Conservation (phyloP, 2,329 filamentous ascomycete species). For the Geoglossum cookeanum region DNA sequence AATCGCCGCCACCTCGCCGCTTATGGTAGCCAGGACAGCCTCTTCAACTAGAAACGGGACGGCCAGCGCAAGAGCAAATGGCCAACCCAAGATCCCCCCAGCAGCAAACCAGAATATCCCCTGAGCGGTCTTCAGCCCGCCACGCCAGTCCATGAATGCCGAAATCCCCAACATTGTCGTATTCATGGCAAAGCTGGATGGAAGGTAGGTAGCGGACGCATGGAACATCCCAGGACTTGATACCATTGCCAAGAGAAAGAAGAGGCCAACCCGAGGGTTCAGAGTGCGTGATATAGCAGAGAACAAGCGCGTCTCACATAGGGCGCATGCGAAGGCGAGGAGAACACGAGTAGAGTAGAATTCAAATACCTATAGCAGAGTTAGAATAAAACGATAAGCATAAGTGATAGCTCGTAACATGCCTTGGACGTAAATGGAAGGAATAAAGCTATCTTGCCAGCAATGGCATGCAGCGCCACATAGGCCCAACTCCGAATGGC, state of each 20-base stretch:
- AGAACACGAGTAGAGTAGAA: conserved; percentile 74
- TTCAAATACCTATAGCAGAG: conserved; percentile 26
- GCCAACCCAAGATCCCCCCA: conserved; percentile 79
- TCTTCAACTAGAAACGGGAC: conserved; percentile 71
- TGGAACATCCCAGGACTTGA: conserved; percentile 88
- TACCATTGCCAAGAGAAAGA: conserved; percentile 61
- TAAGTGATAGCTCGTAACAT: conserved; percentile 5
- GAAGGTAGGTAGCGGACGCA: conserved; percentile 68
- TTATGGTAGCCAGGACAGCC: conserved; percentile 31
- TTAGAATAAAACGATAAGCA: conserved; percentile 6
- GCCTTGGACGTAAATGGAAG: conserved; percentile 26
- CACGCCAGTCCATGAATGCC: conserved; percentile 78
- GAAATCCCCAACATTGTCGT: conserved; percentile 69
- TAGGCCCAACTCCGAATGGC: conserved; percentile 95
- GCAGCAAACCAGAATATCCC: conserved; percentile 84
- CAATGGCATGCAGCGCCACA: conserved; percentile 54
- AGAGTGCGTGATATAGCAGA: conserved; percentile 56
- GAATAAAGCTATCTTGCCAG: conserved; percentile 47
- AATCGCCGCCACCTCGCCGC: conserved; percentile 39
- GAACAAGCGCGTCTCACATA: conserved; percentile 69
- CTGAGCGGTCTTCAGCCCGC: conserved; percentile 56
- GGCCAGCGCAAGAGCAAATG: conserved; percentile 70
- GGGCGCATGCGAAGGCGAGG: conserved; percentile 57
- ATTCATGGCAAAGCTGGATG: conserved; percentile 96
- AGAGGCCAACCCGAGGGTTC: conserved; percentile 64